Evolutionary conservation across 2,329 filamentous ascomycete genomes (phyloP), one percentile per base, ranked within the genome.

Genomic region (Colletotrichum limetticola): DNA sequence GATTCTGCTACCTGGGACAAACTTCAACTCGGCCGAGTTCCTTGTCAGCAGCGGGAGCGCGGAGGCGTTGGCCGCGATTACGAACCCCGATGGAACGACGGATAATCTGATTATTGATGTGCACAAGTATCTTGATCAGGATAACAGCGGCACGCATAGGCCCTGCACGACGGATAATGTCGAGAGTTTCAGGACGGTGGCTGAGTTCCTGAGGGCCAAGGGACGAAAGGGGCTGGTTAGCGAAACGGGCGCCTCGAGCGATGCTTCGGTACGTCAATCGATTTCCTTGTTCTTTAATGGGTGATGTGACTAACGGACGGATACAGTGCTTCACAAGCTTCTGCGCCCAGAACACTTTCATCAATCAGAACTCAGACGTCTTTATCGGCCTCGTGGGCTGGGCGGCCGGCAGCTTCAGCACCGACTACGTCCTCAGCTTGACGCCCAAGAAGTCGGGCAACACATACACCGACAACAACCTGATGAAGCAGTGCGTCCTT

Each of bases 1-100:
- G 77, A 92, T 93, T 75, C 84, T 93, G 14, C 86, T 93, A 1
- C 89, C 92, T 0, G 91, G 91, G 2, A 91, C 86, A 49, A 88
- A 89, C 76, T 93, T 87, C 78, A 86, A 88, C 8, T 86, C 83
- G 64, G 88, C 87, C 2, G 84, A 81, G 52, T 82, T 82, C 2
- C 85, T 90, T 63, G 81, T 89, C 26, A 83, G 82, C 3, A 85
- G 82, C 52, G 87, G 87, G 3, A 87, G 86, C 14, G 88, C 85
- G 0, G 86, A 85, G 1, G 86, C 86, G 4, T 81, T 93, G 9
- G 78, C 84, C 22, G 84, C 79, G 3, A 85, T 93, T 35, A 89
- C 82, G 60, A 92, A 93, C 77, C 88, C 86, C 0, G 90, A 92
- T 75, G 89, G 89, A 2, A 83, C 81, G n/a, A 89, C 83, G 1